Evolutionary conservation across 192 early-diverging fungal species (phyloP), one percentile per base, ranked within the genome.

Genomic region (Pilaira anomala): DNA sequence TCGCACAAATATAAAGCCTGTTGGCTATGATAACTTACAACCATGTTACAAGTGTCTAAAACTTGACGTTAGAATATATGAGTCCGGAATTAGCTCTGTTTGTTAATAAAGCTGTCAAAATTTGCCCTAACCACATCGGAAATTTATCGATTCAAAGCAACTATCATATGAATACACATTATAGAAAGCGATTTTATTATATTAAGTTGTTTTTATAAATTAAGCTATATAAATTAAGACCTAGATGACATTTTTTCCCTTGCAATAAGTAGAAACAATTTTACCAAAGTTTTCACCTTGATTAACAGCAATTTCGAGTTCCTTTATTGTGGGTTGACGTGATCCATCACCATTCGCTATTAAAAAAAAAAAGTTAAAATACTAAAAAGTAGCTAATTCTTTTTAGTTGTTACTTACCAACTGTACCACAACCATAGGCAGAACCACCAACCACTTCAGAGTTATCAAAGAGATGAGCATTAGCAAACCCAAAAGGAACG

Each of bases 231-330:
- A 40, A 40, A 40, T 40, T 40, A 40, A 40, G n/a, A n/a, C n/a
- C 16, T 46, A 46, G 13, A 46, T 46, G 44, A 36, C 13, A 46
- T 28, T 36, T 19, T 59, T 67, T 36, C 69, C 71, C 18, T 53
- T 51, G 16, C 53, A 57, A 54, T 60, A 75, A 24, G 61, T 58
- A 11, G 36, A 51, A 4, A 81, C 76, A 16, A 84, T 65, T 42
- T 82, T 67, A 24, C 76, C 85, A 68, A 88, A 88, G 26, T 65
- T 52, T 65, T 84, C 78, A 42, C 87, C 87, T 78, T 88, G 87
- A 48, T 60, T 21, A 55, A 68, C 68, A 2, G 83, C 83, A 58
- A 85, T 75, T 11, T 78, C 89, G 13, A 88, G 72, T 60, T 88
- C 88, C 66, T 82, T 83, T 67, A 85, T 74, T 28, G 72, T 58